phyloP scores from a whole-genome alignment of 148 eudicot species.

The Talinum fruticosum region DNA sequence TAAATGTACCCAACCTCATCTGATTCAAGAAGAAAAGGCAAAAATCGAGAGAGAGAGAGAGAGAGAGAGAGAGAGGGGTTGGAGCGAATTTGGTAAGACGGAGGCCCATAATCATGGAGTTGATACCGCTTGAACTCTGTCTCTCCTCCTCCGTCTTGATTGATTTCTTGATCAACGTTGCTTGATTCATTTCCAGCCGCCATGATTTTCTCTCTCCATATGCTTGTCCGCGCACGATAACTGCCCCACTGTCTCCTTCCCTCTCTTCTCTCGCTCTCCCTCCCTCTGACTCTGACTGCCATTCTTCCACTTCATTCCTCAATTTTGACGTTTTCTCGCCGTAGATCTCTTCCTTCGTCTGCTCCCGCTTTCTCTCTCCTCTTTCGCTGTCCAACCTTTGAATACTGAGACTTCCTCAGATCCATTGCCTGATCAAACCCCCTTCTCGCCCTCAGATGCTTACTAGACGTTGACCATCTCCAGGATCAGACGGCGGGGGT shows the following conservation, averaged over 20 bases:
- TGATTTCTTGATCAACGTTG: slow-evolving; percentile 7
- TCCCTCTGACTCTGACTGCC: background rate
- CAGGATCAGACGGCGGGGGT: slow-evolving; percentile 6
- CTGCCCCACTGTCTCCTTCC: background rate
- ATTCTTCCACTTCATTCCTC: slow-evolving; percentile 31
- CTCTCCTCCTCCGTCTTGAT: background rate
- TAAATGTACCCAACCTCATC: slow-evolving; percentile 7
- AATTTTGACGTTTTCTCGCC: slow-evolving; percentile 31
- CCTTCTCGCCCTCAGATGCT: slow-evolving; percentile 19
- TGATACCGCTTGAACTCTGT: background rate
- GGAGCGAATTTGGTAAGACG: background rate
- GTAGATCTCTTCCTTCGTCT: slow-evolving; percentile 18
- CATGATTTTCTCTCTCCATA: background rate
- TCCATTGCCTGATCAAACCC: slow-evolving; percentile 4
- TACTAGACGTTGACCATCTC: slow-evolving; percentile 26
- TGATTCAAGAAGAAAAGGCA: slow-evolving; percentile 16
- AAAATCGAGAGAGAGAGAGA: slow-evolving; percentile 13
- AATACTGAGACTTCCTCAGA: no score
- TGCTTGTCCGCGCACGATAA: background rate
- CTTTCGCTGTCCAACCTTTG: background rate
- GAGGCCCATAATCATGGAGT: slow-evolving; percentile 4
- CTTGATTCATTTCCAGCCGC: background rate
- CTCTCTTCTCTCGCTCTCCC: slow-evolving; percentile 2
- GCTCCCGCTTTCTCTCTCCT: slow-evolving; percentile 10
- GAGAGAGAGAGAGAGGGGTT: background rate